phyloP scores from a whole-genome alignment of 805 yeast species.

The Candida takata region DNA sequence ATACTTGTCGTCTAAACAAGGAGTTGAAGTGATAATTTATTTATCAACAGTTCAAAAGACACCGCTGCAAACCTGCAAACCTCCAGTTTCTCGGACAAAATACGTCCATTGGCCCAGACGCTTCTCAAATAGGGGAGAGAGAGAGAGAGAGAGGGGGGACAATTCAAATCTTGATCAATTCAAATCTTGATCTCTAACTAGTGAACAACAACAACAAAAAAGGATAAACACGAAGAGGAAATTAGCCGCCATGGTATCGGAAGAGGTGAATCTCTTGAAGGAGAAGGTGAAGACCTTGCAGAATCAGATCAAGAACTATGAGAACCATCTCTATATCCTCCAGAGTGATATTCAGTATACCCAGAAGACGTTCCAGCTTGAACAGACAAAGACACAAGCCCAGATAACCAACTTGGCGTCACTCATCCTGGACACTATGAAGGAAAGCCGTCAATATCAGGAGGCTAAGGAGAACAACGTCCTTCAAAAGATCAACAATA shows the following conservation, averaged over 20 bases:
- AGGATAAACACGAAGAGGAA: no score
- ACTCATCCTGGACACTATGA: slow-evolving; percentile 18
- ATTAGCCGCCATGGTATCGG: slow-evolving; percentile 8
- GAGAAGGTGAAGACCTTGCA: slow-evolving; percentile 22
- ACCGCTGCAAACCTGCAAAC: no score
- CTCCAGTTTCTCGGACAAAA: no score
- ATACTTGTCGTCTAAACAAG: no score
- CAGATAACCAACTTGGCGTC: slow-evolving; percentile 21
- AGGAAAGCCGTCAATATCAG: slow-evolving; percentile 20
- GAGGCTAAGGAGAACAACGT: slow-evolving; percentile 19
- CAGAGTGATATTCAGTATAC: slow-evolving; percentile 20
- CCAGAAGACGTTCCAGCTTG: slow-evolving; percentile 21
- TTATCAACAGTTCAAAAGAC: no score
- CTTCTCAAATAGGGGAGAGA: no score
- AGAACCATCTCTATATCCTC: slow-evolving; percentile 18
- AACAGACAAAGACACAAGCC: slow-evolving; percentile 19
- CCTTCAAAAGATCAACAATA: slow-evolving; percentile 18
- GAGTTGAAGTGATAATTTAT: no score
- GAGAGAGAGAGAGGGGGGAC: no score
- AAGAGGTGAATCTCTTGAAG: slow-evolving; percentile 19
- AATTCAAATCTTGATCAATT: no score
- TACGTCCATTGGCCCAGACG: no score
- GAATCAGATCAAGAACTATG: slow-evolving; percentile 18
- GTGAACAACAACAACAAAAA: not conserved
- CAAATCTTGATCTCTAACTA: no score